Evolutionary conservation across 176 grass and related monocot species (phyloP).

Genomic region (Oryza meyeriana): DNA sequence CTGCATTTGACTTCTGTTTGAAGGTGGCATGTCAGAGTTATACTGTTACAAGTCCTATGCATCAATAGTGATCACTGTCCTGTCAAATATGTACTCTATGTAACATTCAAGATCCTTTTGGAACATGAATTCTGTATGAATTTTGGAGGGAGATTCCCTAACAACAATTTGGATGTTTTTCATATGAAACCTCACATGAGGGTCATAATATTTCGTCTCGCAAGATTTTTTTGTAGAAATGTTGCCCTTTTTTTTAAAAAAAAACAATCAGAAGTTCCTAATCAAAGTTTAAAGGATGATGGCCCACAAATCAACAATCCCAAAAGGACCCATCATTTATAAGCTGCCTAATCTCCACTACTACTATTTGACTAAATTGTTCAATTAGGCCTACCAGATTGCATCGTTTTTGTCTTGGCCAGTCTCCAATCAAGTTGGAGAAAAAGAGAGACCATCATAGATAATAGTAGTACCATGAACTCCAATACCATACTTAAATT

Average conservation of each 20-base stretch:
- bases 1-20: background rate
- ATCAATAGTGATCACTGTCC: background rate
- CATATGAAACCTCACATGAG: background rate
- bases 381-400: background rate
- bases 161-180: background rate
- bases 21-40: background rate
- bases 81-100: background rate
- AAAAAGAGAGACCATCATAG: background rate
- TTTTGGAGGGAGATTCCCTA: background rate
- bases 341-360: background rate
- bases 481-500: conserved; percentile 11
- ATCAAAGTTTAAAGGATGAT: background rate
- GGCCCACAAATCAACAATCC: background rate
- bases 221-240: background rate
- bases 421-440: background rate
- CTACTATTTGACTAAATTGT: background rate
- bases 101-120: background rate
- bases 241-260: background rate
- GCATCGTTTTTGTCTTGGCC: background rate
- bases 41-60: background rate
- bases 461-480: background rate
- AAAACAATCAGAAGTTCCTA: background rate
- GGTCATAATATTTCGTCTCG: too few species aligned
- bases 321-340: background rate
- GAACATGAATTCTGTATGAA: background rate